Percentiles rank a stretch among this genome's conserved stretches.
Conservation (phyloP, 148 eudicot genomes). For the Rhododendron ferrugineum region DNA sequence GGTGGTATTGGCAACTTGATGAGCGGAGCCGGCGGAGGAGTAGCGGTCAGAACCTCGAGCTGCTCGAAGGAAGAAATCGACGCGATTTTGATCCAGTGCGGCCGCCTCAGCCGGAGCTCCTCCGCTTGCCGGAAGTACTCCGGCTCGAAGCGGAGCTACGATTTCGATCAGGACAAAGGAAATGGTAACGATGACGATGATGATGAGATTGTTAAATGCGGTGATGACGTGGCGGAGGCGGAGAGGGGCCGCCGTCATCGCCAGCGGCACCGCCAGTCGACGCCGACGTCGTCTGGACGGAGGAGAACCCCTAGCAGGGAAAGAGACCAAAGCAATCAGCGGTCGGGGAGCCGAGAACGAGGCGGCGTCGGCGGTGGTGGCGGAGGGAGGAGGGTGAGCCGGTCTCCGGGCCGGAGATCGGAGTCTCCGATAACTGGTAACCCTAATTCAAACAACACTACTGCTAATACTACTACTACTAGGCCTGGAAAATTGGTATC, state of each 20-base stretch:
- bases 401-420: conserved; percentile 81
- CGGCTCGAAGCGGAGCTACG: conserved; percentile 88
- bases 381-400: conserved; percentile 68
- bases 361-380: conserved; percentile 18
- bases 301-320: conserved; percentile 75
- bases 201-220: conserved; percentile 9
- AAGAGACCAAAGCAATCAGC: conserved; percentile 36
- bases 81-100: conserved; percentile 87
- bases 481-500: conserved; percentile 88
- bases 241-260: conserved; percentile 27
- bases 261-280: conserved; percentile 40
- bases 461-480: background rate
- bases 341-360: conserved; percentile 63
- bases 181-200: background rate
- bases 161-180: conserved; percentile 57
- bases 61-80: conserved; percentile 91
- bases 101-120: conserved; percentile 78
- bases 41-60: conserved; percentile 72
- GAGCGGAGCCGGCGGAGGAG: conserved; percentile 24
- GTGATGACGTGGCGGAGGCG: conserved; percentile 22
- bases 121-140: conserved; percentile 64
- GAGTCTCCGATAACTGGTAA: conserved; percentile 52
- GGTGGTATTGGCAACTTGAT: conserved; percentile 18
- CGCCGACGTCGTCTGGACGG: conserved; percentile 32
- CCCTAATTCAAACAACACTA: conserved; percentile 9